Evolutionary conservation across 164 flowering plant genomes (phyloP).

Genomic region (Tetrastigma voinierianum): DNA sequence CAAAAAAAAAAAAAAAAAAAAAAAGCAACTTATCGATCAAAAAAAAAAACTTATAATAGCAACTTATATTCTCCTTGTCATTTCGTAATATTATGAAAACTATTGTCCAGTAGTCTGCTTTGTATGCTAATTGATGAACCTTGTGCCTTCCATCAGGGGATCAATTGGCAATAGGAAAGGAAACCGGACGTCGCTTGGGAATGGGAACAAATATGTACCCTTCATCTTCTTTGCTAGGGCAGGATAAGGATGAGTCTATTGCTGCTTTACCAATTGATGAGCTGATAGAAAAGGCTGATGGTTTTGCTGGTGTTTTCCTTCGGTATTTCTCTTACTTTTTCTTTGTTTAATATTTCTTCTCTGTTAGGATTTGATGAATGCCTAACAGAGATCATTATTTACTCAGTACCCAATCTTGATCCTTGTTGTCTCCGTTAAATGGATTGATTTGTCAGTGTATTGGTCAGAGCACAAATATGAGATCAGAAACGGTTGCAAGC

Average conservation of each 20-base stretch:
- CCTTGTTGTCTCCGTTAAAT: not conserved
- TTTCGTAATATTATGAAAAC: no score
- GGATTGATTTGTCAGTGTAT: slow-evolving; percentile 7
- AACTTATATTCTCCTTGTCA: no score
- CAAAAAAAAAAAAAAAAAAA: no score
- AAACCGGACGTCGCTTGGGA: slow-evolving; percentile 85
- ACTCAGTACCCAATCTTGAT: no score
- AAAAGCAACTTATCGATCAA: no score
- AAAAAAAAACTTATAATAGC: no score
- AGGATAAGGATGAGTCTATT: slow-evolving; percentile 73
- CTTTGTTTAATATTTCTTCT: not conserved
- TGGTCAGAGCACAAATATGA: slow-evolving; percentile 84
- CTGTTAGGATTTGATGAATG: not conserved
- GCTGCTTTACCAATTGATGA: slow-evolving; percentile 82
- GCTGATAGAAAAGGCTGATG: slow-evolving; percentile 91
- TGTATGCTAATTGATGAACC: not conserved
- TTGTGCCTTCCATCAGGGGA: slow-evolving; percentile 48
- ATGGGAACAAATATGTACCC: slow-evolving; percentile 98
- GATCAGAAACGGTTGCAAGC: slow-evolving; percentile 81
- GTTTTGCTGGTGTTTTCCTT: slow-evolving; percentile 93
- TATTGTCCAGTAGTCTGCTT: not conserved
- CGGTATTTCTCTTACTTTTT: slow-evolving; percentile 37
- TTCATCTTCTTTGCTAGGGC: slow-evolving; percentile 79
- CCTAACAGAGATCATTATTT: not conserved
- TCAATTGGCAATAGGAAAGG: slow-evolving; percentile 86